Base-by-base conservation (phyloP, 805 yeast species). In the Zygosaccharomyces bisporus region DNA sequence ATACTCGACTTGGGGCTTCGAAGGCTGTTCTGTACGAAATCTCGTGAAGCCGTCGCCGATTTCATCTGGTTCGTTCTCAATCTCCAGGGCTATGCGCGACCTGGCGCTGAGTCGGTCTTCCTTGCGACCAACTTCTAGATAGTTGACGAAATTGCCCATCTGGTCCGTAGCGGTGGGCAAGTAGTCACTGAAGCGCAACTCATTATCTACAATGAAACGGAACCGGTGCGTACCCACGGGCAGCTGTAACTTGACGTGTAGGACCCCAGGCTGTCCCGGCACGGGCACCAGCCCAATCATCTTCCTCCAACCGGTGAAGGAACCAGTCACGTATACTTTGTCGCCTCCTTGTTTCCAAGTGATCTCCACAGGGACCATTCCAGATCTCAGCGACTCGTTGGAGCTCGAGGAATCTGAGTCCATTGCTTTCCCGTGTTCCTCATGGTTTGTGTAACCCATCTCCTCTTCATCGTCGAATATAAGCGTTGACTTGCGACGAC, bases 131-230 rank as follows among this genome's bases (percentile, higher is more conserved):
- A 87, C 84, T 64, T 88, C 96, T 44, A 90, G 75, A 65, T 90
- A 90, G 66, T 90, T 90, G 40, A 91, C 96, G 57, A 90, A 86
- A 61, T 90, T 90, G 38, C 98, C 98, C 81, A 89, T 84, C 51
- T 90, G 95, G 66, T 91, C 97, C 0, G 98, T 90, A 4, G 98
- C 98, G 1, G 96, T 89, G n/a, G 96, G 95, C 54, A 90, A 74
- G 53, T 76, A 81, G 64, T 89, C 95, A 30, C 93, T 82, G 61
- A 88, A 87, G 50, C 96, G 71, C 54, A 90, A 78, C 62, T 91
- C 97, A 65, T 90, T 89, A 60, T 90, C 97, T 34, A 90, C 93
- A 46, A 91, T 95, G 61, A 90, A 90, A 58, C 96, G 79, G 67
- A 91, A 86, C 52, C 96, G 73, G 66, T 90, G 97, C 0, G 96